A percentile compares a stretch with the other conserved stretches of the same genome.
phyloP scores from a whole-genome alignment of 2,329 filamentous ascomycete species.

The Neonectria punicea region DNA sequence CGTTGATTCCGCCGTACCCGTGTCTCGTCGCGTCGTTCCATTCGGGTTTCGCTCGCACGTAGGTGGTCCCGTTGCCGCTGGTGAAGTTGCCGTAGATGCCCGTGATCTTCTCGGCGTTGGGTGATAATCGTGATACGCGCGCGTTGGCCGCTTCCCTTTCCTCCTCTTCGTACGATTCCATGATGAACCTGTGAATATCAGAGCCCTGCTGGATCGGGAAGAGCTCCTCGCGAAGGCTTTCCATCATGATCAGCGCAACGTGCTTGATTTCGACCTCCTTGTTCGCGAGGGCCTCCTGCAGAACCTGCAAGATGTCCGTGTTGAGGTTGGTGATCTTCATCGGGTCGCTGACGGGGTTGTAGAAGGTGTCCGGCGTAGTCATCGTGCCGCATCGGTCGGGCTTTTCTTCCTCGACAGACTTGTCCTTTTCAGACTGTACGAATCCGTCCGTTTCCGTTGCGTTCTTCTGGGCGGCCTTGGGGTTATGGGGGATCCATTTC shows the following conservation, averaged over 20 bases:
- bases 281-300: slow-evolving; percentile 39
- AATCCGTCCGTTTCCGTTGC: neutral
- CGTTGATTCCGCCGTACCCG: slow-evolving; percentile 53
- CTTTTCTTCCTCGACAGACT: neutral
- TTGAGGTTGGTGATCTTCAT: slow-evolving; percentile 54
- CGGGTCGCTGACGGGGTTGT: slow-evolving; percentile 52
- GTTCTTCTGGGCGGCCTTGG: neutral
- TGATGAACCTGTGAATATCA: slow-evolving; percentile 49
- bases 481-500: slow-evolving; percentile 37
- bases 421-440: neutral
- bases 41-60: slow-evolving; percentile 38
- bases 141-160: slow-evolving; percentile 41
- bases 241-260: slow-evolving; percentile 56
- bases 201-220: slow-evolving; percentile 57
- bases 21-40: slow-evolving; percentile 25
- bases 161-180: slow-evolving; percentile 44
- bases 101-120: slow-evolving; percentile 28
- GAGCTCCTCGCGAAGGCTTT: slow-evolving; percentile 57
- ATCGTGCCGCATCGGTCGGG: slow-evolving; percentile 8
- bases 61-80: slow-evolving; percentile 33
- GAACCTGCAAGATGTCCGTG: slow-evolving; percentile 42
- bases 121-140: slow-evolving; percentile 39
- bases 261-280: slow-evolving; percentile 55
- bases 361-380: slow-evolving; percentile 43
- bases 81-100: slow-evolving; percentile 22